These are phyloP conservation scores for Paecilomyces niveus DNA, from an alignment of 2,329 filamentous ascomycete species.

Conservation along the genomic window DNA sequence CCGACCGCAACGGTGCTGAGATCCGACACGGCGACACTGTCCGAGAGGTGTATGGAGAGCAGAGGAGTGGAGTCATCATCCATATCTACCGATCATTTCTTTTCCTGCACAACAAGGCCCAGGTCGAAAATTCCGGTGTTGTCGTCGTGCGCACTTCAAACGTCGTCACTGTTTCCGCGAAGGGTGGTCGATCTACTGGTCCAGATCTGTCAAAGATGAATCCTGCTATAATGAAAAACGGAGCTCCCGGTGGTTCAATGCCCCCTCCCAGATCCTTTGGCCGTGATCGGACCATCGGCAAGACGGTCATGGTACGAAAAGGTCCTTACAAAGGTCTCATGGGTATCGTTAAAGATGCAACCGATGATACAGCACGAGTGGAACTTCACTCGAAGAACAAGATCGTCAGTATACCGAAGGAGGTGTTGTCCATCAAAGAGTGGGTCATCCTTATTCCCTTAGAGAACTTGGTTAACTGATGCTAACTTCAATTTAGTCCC, in stretches of 20 bases:
- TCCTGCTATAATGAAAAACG: conserved; percentile 71
- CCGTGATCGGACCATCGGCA: conserved; percentile 77
- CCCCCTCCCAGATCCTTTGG: conserved; percentile 66
- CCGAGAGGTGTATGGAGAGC: conserved; percentile 80
- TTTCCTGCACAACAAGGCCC: conserved; percentile 78
- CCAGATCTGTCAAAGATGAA: conserved; percentile 90
- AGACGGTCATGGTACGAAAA: conserved; percentile 81
- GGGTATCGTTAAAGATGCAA: conserved; percentile 93
- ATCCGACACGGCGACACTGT: conserved; percentile 88
- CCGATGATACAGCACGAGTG: conserved; percentile 75
- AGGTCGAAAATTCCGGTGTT: conserved; percentile 79
- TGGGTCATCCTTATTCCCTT: conserved; percentile 34
- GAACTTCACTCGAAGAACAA: conserved; percentile 95
- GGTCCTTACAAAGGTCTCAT: conserved; percentile 88
- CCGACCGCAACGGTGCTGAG: conserved; percentile 87
- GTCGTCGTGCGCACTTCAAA: conserved; percentile 82
- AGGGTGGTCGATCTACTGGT: conserved; percentile 70
- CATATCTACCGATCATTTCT: conserved; percentile 92
- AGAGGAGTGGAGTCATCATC: conserved; percentile 78
- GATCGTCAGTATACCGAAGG: conserved; percentile 75
- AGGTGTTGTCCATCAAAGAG: conserved; percentile 79
- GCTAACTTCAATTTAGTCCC: conserved; percentile 28
- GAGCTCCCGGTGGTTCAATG: conserved; percentile 49
- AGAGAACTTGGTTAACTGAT: conserved; percentile 3
- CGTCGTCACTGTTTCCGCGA: conserved; percentile 86